Percentiles rank a stretch among this genome's conserved stretches.
Conservation (phyloP, 2,329 filamentous ascomycete genomes). For the Microdochium trichocladiopsis region DNA sequence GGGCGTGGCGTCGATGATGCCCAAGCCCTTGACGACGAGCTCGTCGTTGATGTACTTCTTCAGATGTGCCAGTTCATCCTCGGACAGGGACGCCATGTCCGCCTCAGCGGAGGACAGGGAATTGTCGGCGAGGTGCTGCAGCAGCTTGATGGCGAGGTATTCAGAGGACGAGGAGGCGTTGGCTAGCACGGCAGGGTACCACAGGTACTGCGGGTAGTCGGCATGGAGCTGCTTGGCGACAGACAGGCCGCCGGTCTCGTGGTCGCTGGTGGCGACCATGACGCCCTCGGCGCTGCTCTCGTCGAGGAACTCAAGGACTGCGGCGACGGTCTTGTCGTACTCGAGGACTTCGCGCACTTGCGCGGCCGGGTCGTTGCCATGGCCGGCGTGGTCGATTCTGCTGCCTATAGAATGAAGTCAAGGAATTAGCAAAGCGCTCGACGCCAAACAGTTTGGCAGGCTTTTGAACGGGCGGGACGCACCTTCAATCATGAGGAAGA, state of each 20-base stretch:
- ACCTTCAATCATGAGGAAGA: constrained; percentile 93
- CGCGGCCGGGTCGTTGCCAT: constrained; percentile 75
- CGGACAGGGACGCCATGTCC: constrained; percentile 30
- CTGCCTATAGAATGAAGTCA: constrained; percentile 46
- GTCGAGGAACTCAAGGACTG: constrained; percentile 79
- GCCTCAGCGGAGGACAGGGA: background rate
- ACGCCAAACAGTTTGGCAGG: no score
- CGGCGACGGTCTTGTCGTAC: constrained; percentile 80
- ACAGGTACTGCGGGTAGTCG: constrained; percentile 54
- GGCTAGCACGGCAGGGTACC: constrained; percentile 77
- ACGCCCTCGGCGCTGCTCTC: constrained; percentile 67
- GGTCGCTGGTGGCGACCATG: constrained; percentile 86
- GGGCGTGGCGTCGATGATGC: constrained; percentile 65
- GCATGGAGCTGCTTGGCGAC: constrained; percentile 61
- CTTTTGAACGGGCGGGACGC: no score
- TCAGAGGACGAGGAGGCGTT: constrained; percentile 72
- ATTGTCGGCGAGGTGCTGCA: constrained; percentile 31
- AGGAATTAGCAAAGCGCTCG: no score
- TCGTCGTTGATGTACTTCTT: constrained; percentile 60
- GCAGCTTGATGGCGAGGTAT: constrained; percentile 57
- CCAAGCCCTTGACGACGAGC: constrained; percentile 64
- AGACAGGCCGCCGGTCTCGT: constrained; percentile 88
- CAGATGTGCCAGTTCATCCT: constrained; percentile 28
- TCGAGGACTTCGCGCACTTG: constrained; percentile 91
- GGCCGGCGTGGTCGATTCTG: constrained; percentile 90